Evolutionary conservation across 331 rosid genomes (phyloP).

Genomic region (Malus hybrid): DNA sequence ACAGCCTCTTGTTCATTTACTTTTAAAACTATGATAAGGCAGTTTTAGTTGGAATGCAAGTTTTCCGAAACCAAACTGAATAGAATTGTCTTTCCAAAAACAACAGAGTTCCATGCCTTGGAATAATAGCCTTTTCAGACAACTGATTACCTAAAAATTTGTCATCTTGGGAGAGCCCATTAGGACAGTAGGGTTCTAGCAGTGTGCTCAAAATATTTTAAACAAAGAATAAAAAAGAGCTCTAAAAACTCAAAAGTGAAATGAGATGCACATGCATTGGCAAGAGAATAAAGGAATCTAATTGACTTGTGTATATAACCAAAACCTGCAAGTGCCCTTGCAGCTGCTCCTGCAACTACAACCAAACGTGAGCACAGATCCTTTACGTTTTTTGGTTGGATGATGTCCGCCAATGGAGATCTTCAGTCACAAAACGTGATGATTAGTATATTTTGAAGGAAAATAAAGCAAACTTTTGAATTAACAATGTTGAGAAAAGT

Average conservation of each 20-base stretch:
- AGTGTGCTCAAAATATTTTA: not conserved
- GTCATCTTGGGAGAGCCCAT: not conserved
- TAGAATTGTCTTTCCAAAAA: not conserved
- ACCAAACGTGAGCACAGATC: slow-evolving; percentile 64
- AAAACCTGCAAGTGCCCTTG: slow-evolving; percentile 51
- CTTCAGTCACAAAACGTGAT: slow-evolving; percentile 38
- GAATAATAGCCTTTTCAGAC: not conserved
- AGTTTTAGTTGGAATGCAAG: not conserved
- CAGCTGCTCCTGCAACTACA: slow-evolving; percentile 50
- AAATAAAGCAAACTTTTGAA: not conserved
- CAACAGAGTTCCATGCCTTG: not conserved
- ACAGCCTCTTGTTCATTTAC: not conserved
- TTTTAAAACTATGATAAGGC: not conserved
- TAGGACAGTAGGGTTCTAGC: not conserved
- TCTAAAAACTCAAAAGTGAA: not conserved
- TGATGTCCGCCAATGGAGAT: slow-evolving; percentile 59
- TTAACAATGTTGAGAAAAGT: slow-evolving; percentile 2
- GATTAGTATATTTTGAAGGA: not conserved
- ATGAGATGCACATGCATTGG: not conserved
- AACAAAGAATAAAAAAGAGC: not conserved
- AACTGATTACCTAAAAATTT: not conserved
- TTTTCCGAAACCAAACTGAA: not conserved
- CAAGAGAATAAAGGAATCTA: not conserved
- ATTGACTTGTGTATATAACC: not conserved
- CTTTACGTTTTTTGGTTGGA: slow-evolving; percentile 54